Evolutionary conservation across 768 basidiomycete species (phyloP).

Genomic region (Pisolithus microcarpus): DNA sequence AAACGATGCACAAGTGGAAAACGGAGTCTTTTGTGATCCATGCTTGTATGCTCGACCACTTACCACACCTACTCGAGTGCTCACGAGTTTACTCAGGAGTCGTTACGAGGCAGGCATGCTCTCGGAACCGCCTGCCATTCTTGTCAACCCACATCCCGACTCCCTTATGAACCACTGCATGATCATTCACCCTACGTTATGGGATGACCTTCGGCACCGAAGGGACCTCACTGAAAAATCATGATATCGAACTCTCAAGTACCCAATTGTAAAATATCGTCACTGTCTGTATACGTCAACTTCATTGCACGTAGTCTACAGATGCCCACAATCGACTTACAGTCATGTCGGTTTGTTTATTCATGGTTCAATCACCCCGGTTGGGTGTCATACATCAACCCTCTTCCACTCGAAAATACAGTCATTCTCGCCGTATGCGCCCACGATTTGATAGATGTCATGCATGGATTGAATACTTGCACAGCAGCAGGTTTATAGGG

Average conservation of each 20-base stretch:
- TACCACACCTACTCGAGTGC: not conserved
- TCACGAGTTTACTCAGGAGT: constrained; percentile 10
- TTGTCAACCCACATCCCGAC: constrained; percentile 28
- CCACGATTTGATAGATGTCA: no score
- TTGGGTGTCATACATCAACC: no score
- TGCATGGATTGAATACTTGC: no score
- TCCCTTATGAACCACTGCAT: constrained; percentile 43
- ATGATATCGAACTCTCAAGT: not conserved
- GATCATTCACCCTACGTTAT: constrained; percentile 41
- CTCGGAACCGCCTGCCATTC: constrained; percentile 23
- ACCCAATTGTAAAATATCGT: constrained; percentile 5
- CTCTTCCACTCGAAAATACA: no score
- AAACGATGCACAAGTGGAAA: constrained; percentile 22
- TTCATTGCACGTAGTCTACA: no score
- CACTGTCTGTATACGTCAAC: constrained; percentile 2
- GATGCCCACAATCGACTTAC: no score
- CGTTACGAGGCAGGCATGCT: constrained; percentile 22
- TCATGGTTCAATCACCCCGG: no score
- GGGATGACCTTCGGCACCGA: constrained; percentile 34
- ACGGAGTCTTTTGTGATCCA: constrained; percentile 36
- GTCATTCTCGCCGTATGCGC: no score
- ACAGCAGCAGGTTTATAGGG: no score
- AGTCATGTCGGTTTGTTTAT: no score
- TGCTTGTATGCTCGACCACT: constrained; percentile 41
- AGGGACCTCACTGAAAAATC: constrained; percentile 7